Base-by-base conservation (phyloP, 768 basidiomycete genomes). In the Tulasnella sp. region DNA sequence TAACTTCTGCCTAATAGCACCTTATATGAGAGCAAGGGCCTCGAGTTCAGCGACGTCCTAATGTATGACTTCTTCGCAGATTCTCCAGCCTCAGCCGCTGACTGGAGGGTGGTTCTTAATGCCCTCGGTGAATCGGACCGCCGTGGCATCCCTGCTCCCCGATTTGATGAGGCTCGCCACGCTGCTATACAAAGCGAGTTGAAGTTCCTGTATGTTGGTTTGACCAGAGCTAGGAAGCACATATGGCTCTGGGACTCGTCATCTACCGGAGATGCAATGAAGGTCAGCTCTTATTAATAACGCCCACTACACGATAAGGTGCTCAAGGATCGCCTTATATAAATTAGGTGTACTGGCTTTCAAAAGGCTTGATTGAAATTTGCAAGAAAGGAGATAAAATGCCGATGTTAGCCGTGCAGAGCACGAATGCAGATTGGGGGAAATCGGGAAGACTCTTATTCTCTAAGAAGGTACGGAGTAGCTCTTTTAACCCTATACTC, bases 41-140 rank as follows among this genome's bases (percentile, higher is more conserved):
- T 83, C 3, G 83, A 84, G 63, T 84, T 83, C 67, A 76, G 82
- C 62, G 82, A 84, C 63, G 82, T 88, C 3, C 72, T 88, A 1
- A 64, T 88, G 7, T 87, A 81, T 64, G 80, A 88, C 61, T 87
- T 87, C 69, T 88, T 88, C 63, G 75, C 78, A 29, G 82, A 84
- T 63, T 87, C 86, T 0, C 63, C 65, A 0, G 68, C 78, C 1
- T 75, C 76, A 41, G 55, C 67, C 1, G 68, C 77, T 0, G 80
- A 80, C 49, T 87, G 85, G 85, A 72, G 81, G 4, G 72, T 83
- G 1, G 70, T 84, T 4, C 66, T 83, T 2, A 24, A 7, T 9
- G 41, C 60, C 1, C 27, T 45, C 59, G 11, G 12, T 15, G 24
- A 61, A 12, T 27, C 34, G 17, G 3, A 48, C 7, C 46, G 46